phyloP scores from a whole-genome alignment of 129 eudicot species.

The Silybum marianum region DNA sequence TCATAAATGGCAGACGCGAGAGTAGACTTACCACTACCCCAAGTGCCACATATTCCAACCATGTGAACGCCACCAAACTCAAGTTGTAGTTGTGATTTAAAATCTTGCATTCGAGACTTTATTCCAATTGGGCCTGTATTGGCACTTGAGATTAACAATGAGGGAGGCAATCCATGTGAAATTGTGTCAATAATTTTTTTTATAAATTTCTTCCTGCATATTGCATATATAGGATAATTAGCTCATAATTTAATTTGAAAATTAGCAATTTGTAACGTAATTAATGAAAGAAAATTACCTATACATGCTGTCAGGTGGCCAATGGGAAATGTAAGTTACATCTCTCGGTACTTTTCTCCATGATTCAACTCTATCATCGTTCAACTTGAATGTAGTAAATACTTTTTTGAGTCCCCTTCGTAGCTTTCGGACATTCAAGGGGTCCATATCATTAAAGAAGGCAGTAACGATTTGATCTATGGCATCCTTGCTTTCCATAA shows the following conservation, averaged over 20 bases:
- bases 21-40: slow-evolving; percentile 11
- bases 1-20: neutral
- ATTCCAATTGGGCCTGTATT: neutral
- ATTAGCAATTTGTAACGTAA: no score
- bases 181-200: neutral
- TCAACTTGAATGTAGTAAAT: slow-evolving; percentile 6
- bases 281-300: slow-evolving; percentile 1
- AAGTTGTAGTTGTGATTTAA: neutral
- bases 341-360: neutral
- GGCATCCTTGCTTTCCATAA: neutral
- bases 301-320: neutral
- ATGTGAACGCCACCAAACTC: neutral
- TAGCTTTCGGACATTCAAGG: neutral
- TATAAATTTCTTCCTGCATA: neutral
- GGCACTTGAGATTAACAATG: neutral
- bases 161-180: neutral
- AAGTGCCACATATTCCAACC: slow-evolving; percentile 16
- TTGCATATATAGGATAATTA: neutral
- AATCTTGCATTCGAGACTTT: neutral
- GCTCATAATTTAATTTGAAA: neutral
- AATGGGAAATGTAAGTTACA: neutral
- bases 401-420: neutral
- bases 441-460: neutral
- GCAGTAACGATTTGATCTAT: neutral
- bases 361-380: neutral